Base-by-base conservation (phyloP, 495 filamentous ascomycete species). In the Parachaetomium inaequale region DNA sequence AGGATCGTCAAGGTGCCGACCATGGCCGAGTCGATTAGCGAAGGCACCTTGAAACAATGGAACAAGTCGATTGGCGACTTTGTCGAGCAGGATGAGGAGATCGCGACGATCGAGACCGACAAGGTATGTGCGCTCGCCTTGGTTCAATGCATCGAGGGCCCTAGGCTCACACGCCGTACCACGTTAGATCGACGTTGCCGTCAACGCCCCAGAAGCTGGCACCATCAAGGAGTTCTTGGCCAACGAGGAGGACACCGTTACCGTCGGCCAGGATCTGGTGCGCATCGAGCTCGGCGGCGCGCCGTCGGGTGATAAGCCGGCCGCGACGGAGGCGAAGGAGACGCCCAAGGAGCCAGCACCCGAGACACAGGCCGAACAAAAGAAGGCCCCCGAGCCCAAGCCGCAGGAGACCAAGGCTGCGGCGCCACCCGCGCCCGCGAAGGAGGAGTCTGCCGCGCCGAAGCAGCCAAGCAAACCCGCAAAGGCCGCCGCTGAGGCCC, bases 71-170 rank as follows among this genome's bases (percentile, higher is more conserved):
- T 96, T 72, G 94, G 94, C 59, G 95, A 99, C 78, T 94, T 84
- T 68, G 92, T 99, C 17, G 90, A 94, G 78, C 87, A 88, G 70
- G 95, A 98, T 70, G 95, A 99, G 76, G 95, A 98, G 74, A 94
- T 99, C 71, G 95, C 94, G 31, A 96, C 95, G 36, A 99, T 99
- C 72, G 94, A 99, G 77, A 99, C 94, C n/a, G 95, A 99, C 82
- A 99, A 99, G 89, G 93, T 92, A 81, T 63, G 75, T 62, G 23
- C 65, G 3, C 49, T 26, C 28, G 55, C 51, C 14, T 31, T 46
- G 15, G 42, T 7, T 46, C 4, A 15, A 11, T 4, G 42, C n/a
- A 17, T 40, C 36, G 1, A 10, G 10, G n/a, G n/a, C n/a, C n/a
- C n/a, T n/a, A 40, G 8, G 28, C 63, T 65, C 36, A 66, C 61